A percentile compares a stretch with the other conserved stretches of the same genome.
Evolutionary conservation across 2,329 filamentous ascomycete species (phyloP).

Genomic region (Fonsecaea nubica): DNA sequence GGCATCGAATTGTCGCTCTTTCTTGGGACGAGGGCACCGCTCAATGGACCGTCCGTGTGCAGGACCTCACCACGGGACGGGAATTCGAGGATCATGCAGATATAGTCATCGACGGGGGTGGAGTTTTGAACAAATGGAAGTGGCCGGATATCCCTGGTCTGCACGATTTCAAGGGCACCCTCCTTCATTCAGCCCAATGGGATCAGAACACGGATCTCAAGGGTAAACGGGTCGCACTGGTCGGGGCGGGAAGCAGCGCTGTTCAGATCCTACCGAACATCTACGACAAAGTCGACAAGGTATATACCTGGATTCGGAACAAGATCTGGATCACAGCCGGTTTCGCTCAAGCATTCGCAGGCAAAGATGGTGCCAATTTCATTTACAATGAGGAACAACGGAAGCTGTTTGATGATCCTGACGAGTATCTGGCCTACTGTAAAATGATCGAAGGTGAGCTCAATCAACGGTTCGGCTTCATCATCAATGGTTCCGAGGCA

Average conservation of each 20-base stretch:
- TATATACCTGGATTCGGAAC: slow-evolving; percentile 43
- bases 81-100: slow-evolving; percentile 32
- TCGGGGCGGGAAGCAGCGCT: slow-evolving; percentile 40
- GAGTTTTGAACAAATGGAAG: slow-evolving; percentile 43
- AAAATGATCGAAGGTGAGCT: slow-evolving; percentile 38
- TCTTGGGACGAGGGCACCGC: slow-evolving; percentile 43
- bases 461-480: slow-evolving; percentile 33
- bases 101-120: slow-evolving; percentile 41
- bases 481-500: slow-evolving; percentile 27
- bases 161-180: slow-evolving; percentile 45
- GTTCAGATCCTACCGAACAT: slow-evolving; percentile 47
- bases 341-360: slow-evolving; percentile 38
- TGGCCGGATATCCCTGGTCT: slow-evolving; percentile 46
- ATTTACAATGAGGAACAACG: slow-evolving; percentile 36
- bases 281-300: slow-evolving; percentile 45
- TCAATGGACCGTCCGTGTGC: slow-evolving; percentile 40
- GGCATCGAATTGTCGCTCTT: slow-evolving; percentile 41
- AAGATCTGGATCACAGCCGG: slow-evolving; percentile 43
- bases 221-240: slow-evolving; percentile 39
- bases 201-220: slow-evolving; percentile 40
- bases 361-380: slow-evolving; percentile 38
- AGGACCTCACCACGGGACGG: slow-evolving; percentile 26
- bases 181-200: slow-evolving; percentile 46
- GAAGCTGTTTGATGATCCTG: slow-evolving; percentile 32
- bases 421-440: slow-evolving; percentile 32